A percentile compares a stretch with the other conserved stretches of the same genome.
Evolutionary conservation across 225 moss, liverwort and hornwort species (phyloP).

Genomic region (Marchantia paleacea): DNA sequence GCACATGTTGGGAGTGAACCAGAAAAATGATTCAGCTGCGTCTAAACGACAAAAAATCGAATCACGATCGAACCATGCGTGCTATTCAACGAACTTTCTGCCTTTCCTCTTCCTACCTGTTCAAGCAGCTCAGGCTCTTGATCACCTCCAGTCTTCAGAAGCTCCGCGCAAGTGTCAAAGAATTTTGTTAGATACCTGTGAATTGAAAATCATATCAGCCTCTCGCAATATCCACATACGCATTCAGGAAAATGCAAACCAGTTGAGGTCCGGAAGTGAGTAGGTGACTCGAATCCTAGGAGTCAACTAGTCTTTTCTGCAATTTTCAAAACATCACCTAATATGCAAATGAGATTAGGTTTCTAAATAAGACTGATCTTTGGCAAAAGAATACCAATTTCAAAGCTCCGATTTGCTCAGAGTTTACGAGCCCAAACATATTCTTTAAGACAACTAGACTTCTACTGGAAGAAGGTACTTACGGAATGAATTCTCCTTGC

Average conservation of each 20-base stretch:
- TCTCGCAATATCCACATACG: not conserved
- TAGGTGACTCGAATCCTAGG: not conserved
- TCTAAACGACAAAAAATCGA: not conserved
- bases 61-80: not conserved
- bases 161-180: constrained; percentile 58
- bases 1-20: no score
- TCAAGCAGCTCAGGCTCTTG: constrained; percentile 86
- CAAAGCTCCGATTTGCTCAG: not conserved
- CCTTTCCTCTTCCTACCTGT: constrained; percentile 47
- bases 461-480: constrained; percentile 27
- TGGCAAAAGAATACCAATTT: not conserved
- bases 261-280: not conserved
- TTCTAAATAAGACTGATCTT: not conserved
- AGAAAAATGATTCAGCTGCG: not conserved
- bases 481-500: constrained; percentile 85
- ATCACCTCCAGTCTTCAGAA: constrained; percentile 76
- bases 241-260: not conserved
- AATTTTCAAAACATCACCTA: not conserved
- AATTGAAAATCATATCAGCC: not conserved
- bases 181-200: constrained; percentile 67
- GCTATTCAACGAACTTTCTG: not conserved
- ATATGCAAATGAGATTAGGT: not conserved
- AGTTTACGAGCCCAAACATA: no score
- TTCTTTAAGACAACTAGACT: no score
- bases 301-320: not conserved